Base-by-base conservation (phyloP, 116 monocot genomes). In the Phalaenopsis hybrid region DNA sequence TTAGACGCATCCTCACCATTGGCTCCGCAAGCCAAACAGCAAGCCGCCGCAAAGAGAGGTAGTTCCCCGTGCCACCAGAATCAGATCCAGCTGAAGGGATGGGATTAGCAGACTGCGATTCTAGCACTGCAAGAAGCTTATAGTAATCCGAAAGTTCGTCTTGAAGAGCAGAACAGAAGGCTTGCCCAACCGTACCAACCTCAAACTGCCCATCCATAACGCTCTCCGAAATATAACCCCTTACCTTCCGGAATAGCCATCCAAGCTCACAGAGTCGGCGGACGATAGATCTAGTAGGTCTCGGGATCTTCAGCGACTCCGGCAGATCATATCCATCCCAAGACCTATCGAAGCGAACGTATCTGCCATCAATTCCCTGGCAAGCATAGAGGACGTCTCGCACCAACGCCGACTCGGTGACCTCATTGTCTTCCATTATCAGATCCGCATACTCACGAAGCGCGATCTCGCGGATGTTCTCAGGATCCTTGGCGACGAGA, bases 11-110 rank as follows among this genome's bases (percentile, higher is more conserved):
- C 82, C 90, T 91, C 33, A 95, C 94, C 31, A 74, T 90, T 15
- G 99, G 99, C 78, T 99, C 99, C 0, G 99, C 91, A 41, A 99
- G 84, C 99, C 99, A 99, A 17, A 99, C 95, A 10, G 85, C 75
- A 18, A 99, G 86, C 45, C 99, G 80, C 72, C 92, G 82, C 85
- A 99, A 82, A 0, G 95, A 92, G 4, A 99, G 85, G 82, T 99
- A 99, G 73, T 94, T 90, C 51, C 83, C 86, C 3, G 51, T 28
- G 4, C 77, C 77, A 4, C 85, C 86, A 4, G 82, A 75, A 72
- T 82, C 88, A 4, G 87, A 85, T 1, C 82, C 85, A 6, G 85
- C 82, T 15, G 87, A 37, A 0, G 99, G 99, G 67, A 94, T 94
- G 0, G 94, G 90, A 75, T 91, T 85, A 44, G 82, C 57, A 0